Evolutionary conservation across 805 yeast genomes (phyloP), one percentile per base, ranked within the genome.

Genomic region (Komagataella kurtzmanii): DNA sequence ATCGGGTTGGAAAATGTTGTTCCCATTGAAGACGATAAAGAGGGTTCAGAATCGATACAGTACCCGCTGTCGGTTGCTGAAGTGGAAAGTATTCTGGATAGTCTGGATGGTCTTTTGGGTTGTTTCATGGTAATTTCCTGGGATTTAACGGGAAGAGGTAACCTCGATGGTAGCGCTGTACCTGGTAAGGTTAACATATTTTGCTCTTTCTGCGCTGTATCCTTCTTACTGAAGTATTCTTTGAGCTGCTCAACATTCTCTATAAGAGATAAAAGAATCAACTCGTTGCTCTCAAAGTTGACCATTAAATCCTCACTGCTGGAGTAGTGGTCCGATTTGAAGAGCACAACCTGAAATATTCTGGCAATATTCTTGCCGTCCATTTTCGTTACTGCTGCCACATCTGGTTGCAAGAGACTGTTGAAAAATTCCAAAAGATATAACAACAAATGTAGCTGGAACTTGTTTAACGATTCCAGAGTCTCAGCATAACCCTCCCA

Each of bases 261-360:
- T n/a, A 44, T 44, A 12, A 17, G 23, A 7, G 23, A 18, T 44
- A 18, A 7, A 44, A 44, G 46, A 7, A 44, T n/a, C 4, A 14
- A 8, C 5, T 44, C 46, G 19, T 44, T 44, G 12, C 14, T 44
- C 17, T 44, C 12, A 19, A 44, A 44, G n/a, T n/a, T 10, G 12
- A 18, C 7, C 19, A 44, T 17, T 7, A 44, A 1, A 17, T 44
- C 23, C 19, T 44, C 46, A 19, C 46, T 44, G 12, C 23, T 44
- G 10, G 46, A 17, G 46, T 4, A 44, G 5, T 17, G 12, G 40
- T 14, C 40, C 5, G 46, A 12, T 18, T 65, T 65, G 55, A 69
- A 70, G 18, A 69, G 61, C 50, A 65, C 61, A 18, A 67, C 58
- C 54, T 70, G 74, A 55, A 70, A 67, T 51, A 70, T 64, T 51